Conservation (phyloP, 257 asterid genomes). For the Solanum corneliomulleri region DNA sequence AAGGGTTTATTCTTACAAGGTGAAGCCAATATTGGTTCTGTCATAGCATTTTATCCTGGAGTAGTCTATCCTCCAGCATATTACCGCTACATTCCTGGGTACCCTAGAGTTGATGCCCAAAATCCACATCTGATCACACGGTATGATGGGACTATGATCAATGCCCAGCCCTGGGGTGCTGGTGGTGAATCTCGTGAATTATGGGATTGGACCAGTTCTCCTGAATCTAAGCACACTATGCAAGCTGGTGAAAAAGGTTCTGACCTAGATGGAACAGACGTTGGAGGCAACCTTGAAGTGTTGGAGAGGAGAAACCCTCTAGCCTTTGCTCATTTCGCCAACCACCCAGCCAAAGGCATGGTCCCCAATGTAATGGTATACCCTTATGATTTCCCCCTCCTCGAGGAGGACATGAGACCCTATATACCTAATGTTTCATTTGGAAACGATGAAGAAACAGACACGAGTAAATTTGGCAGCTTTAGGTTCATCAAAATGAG, state of each 20-base stretch:
- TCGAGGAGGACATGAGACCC: conserved; percentile 51
- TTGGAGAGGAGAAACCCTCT: conserved; percentile 82
- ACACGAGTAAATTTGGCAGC: conserved; percentile 58
- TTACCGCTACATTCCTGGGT: conserved; percentile 76
- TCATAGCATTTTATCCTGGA: conserved; percentile 87
- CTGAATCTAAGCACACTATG: conserved; percentile 6
- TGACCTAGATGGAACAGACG: conserved; percentile 36
- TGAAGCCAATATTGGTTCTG: conserved; percentile 68
- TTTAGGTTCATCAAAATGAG: conserved; percentile 86
- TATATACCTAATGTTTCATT: conserved; percentile 75
- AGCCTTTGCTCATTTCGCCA: conserved; percentile 84
- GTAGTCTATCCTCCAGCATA: conserved; percentile 71
- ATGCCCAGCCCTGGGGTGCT: conserved; percentile 93
- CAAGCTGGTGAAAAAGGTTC: conserved; percentile 34
- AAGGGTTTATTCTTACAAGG: conserved; percentile 73
- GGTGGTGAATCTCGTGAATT: conserved; percentile 68
- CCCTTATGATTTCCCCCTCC: conserved; percentile 68
- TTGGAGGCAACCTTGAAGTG: conserved; percentile 30
- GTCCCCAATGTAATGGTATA: conserved; percentile 79
- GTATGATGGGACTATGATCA: conserved; percentile 77
- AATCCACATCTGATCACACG: conserved; percentile 80
- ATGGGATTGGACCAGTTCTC: conserved; percentile 42
- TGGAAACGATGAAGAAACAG: conserved; percentile 51
- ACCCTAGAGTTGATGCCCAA: conserved; percentile 69
- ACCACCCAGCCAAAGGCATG: conserved; percentile 64